Conservation (phyloP, 805 yeast genomes). For the Candida loeiensis region DNA sequence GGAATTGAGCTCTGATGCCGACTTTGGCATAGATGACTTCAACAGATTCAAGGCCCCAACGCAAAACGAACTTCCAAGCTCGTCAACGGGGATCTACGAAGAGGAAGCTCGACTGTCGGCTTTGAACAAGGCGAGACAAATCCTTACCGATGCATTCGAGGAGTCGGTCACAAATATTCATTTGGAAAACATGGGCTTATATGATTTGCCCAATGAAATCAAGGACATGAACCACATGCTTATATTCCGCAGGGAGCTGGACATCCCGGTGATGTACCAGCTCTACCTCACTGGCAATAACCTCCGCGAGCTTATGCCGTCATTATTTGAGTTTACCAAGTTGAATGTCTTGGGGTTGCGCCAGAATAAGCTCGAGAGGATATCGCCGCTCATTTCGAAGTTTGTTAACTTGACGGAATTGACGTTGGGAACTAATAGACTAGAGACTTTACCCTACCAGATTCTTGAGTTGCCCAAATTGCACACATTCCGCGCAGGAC, state of each 20-base stretch:
- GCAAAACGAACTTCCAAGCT: conserved; percentile 26
- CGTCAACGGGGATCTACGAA: conserved; percentile 21
- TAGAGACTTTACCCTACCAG: conserved; percentile 51
- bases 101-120: conserved; percentile 14
- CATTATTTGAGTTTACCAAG: conserved; percentile 48
- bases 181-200: conserved; percentile 46
- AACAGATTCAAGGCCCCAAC: conserved; percentile 34
- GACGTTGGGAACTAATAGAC: conserved; percentile 49
- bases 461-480: conserved; percentile 45
- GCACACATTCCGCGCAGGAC: conserved; percentile 49
- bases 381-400: conserved; percentile 19
- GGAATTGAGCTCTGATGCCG: conserved; percentile 35
- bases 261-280: conserved; percentile 33
- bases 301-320: conserved; percentile 45
- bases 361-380: conserved; percentile 32
- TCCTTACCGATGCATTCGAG: conserved; percentile 47
- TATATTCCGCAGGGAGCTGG: conserved; percentile 27
- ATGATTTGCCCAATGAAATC: conserved; percentile 54
- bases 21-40: conserved; percentile 51
- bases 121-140: conserved; percentile 34
- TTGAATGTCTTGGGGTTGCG: conserved; percentile 52
- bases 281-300: conserved; percentile 51
- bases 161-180: conserved; percentile 41
- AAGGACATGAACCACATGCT: conserved; percentile 55
- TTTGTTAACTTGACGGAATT: conserved; percentile 43